Evolutionary conservation across 2,329 filamentous ascomycete genomes (phyloP).

Genomic region (Chaetomiaceae sp.): DNA sequence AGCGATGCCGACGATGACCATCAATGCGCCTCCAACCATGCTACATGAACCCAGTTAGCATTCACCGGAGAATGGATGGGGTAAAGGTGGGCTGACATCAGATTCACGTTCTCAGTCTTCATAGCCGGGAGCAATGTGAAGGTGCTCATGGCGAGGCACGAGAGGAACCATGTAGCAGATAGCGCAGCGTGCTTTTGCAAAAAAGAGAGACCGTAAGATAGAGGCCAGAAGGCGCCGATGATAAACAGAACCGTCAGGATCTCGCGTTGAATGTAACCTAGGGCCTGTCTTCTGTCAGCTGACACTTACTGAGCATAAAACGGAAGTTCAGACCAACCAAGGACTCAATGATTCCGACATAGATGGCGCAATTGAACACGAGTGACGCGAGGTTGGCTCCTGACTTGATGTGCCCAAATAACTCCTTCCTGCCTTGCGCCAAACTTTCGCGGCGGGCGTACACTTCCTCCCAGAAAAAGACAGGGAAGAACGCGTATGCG

Average conservation of each 20-base stretch:
- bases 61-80: background rate
- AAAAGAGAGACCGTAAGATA: constrained; percentile 67
- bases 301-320: background rate
- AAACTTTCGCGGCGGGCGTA: constrained; percentile 70
- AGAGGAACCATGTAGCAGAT: constrained; percentile 64
- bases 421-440: constrained; percentile 54
- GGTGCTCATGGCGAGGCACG: constrained; percentile 76
- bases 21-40: constrained; percentile 67
- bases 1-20: constrained; percentile 66
- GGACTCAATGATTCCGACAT: constrained; percentile 70
- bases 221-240: constrained; percentile 71
- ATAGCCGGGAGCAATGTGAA: constrained; percentile 86
- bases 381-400: constrained; percentile 53
- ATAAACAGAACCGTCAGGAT: constrained; percentile 78
- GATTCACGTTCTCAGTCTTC: constrained; percentile 69
- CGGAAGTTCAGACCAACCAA: constrained; percentile 48
- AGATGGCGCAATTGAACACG: constrained; percentile 56
- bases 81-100: constrained; percentile 57
- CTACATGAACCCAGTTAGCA: constrained; percentile 37
- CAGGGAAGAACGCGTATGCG: constrained; percentile 82
- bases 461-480: constrained; percentile 95
- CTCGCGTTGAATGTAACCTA: constrained; percentile 87
- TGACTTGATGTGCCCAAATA: constrained; percentile 65
- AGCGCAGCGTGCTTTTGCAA: constrained; percentile 59
- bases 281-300: constrained; percentile 53